Conservation (phyloP, 129 eudicot genomes). For the Dittrichia graveolens region DNA sequence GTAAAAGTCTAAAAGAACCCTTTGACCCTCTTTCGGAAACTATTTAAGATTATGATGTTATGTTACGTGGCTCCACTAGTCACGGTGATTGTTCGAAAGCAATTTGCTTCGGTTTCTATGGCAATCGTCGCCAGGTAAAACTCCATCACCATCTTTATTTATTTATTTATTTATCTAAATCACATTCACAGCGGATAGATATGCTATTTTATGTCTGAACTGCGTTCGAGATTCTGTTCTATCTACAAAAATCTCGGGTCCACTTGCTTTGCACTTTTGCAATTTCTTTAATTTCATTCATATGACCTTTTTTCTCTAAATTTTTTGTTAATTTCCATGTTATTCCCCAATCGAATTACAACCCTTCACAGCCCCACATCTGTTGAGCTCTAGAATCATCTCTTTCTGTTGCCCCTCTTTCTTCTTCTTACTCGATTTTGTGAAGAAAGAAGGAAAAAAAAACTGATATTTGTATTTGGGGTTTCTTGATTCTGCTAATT, state of each 20-base stretch:
- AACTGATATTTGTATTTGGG: slow-evolving; percentile 14
- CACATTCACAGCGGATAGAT: not conserved
- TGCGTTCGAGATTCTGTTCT: slow-evolving; percentile 35
- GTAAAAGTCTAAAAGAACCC: not conserved
- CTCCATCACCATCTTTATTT: not conserved
- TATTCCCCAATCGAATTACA: slow-evolving; percentile 28
- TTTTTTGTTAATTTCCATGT: slow-evolving; percentile 13
- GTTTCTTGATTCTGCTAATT: slow-evolving; percentile 17
- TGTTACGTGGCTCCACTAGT: slow-evolving; percentile 30
- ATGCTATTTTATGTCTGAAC: slow-evolving; percentile 16
- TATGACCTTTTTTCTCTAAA: slow-evolving; percentile 17
- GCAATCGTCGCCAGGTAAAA: slow-evolving; percentile 2
- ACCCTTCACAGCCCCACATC: slow-evolving; percentile 21
- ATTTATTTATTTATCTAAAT: not conserved
- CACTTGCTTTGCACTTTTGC: slow-evolving; percentile 33
- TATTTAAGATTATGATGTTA: not conserved
- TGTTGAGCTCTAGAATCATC: slow-evolving; percentile 26
- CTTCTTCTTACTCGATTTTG: slow-evolving; percentile 1
- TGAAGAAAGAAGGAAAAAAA: not conserved
- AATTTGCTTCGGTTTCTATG: not conserved
- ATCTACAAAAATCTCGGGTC: slow-evolving; percentile 41
- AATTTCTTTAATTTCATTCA: slow-evolving; percentile 22
- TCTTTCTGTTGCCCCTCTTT: not conserved
- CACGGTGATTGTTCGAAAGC: slow-evolving; percentile 13
- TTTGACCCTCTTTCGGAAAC: no score